A percentile compares a stretch with the other conserved stretches of the same genome.
These are phyloP conservation scores for Penicillium sp. DNA, from an alignment of 2,329 filamentous ascomycete genomes.

Conservation along the genomic window DNA sequence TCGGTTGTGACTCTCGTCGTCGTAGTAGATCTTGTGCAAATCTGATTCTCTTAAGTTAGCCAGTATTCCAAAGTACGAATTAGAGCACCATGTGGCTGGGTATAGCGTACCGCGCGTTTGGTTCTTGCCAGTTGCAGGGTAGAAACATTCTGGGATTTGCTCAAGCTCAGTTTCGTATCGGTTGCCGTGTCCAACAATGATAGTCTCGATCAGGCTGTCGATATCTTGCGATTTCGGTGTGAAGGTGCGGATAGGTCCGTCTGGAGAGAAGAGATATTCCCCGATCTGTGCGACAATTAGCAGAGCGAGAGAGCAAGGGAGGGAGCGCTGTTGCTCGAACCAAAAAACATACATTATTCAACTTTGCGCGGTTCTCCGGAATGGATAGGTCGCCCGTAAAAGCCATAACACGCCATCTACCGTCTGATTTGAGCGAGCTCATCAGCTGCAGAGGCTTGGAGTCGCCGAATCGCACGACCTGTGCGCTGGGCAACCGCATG, in stretches of 20 bases:
- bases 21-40: conserved; percentile 62
- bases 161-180: conserved; percentile 56
- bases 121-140: conserved; percentile 60
- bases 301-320: background rate
- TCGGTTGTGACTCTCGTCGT: conserved; percentile 59
- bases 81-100: background rate
- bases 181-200: conserved; percentile 58
- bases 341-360: conserved; percentile 43
- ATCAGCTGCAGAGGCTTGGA: conserved; percentile 60
- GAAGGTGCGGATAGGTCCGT: conserved; percentile 49
- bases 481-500: conserved; percentile 58
- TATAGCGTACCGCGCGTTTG: conserved; percentile 55
- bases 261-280: conserved; percentile 44
- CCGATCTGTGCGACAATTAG: conserved; percentile 38
- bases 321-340: background rate
- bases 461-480: conserved; percentile 64
- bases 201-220: conserved; percentile 62
- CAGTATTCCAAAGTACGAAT: background rate
- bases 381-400: conserved; percentile 52
- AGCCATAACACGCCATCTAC: conserved; percentile 56
- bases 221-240: conserved; percentile 50
- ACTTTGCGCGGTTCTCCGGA: conserved; percentile 27
- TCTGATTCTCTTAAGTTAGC: conserved; percentile 39
- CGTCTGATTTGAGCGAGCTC: conserved; percentile 56
- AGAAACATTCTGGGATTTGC: conserved; percentile 61